Percentiles rank a stretch among this genome's conserved stretches.
Conservation (phyloP, 2,329 filamentous ascomycete species). For the Thielaviopsis euricoi region DNA sequence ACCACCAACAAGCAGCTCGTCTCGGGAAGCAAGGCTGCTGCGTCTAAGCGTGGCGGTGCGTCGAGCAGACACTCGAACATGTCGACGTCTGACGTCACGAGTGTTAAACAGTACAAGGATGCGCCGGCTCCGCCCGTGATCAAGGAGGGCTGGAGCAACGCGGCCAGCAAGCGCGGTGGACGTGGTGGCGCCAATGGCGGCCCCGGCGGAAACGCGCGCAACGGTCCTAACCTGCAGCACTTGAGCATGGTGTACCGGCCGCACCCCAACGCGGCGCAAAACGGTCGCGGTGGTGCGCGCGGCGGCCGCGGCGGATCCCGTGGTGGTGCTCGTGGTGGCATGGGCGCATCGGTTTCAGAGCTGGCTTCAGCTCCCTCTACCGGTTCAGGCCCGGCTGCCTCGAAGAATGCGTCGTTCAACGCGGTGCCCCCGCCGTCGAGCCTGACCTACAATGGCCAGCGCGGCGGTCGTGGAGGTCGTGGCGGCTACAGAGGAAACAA, state of each 20-base stretch:
- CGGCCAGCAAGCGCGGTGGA: constrained; percentile 4
- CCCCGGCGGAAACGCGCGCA: constrained; percentile 15
- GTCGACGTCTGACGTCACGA: constrained; percentile 36
- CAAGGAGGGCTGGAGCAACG: constrained; percentile 34
- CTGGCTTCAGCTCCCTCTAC: constrained; percentile 5
- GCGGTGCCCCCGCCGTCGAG: constrained; percentile 43
- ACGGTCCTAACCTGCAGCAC: not conserved
- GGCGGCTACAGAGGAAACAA: constrained; percentile 15
- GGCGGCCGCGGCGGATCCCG: constrained; percentile 15
- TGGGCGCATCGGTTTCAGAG: not conserved
- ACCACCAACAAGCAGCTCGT: constrained; percentile 68
- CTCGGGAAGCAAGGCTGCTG: constrained; percentile 42
- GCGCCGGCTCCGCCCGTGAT: constrained; percentile 37
- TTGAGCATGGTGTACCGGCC: constrained; percentile 11
- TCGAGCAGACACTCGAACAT: constrained; percentile 32
- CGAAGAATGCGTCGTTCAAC: constrained; percentile 26
- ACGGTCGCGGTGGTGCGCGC: constrained; percentile 14
- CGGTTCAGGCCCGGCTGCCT: no score
- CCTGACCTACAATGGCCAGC: constrained; percentile 26
- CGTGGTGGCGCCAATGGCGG: constrained; percentile 13
- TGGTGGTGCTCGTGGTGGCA: constrained; percentile 15
- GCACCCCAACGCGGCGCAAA: constrained; percentile 8
- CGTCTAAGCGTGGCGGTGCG: constrained; percentile 13
- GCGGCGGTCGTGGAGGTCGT: constrained; percentile 23
- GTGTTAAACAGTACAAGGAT: constrained; percentile 46